These are phyloP conservation scores for Talaromyces proteolyticus DNA, from an alignment of 495 filamentous ascomycete genomes.

Conservation along the genomic window DNA sequence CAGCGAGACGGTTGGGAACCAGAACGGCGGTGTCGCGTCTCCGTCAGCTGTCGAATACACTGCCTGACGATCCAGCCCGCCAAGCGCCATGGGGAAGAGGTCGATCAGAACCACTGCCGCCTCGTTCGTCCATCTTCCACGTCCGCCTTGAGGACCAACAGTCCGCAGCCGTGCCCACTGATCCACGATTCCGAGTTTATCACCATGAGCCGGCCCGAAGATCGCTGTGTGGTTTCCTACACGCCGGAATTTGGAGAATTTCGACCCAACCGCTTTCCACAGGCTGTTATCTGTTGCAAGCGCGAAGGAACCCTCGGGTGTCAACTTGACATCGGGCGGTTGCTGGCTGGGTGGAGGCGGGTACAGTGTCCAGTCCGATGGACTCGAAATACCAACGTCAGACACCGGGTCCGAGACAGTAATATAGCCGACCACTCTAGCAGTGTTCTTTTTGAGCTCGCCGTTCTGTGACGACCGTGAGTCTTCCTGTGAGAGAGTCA, in stretches of 20 bases:
- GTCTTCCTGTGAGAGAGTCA: conserved; percentile 49
- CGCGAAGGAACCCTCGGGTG: conserved; percentile 25
- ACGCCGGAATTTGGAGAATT: conserved; percentile 42
- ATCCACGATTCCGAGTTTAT: conserved; percentile 45
- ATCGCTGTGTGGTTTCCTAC: conserved; percentile 48
- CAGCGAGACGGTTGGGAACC: conserved; percentile 76
- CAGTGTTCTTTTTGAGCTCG: conserved; percentile 25
- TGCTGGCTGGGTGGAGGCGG: conserved; percentile 38
- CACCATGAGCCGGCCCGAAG: conserved; percentile 41
- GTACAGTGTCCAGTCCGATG: conserved; percentile 43
- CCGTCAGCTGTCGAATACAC: conserved; percentile 11
- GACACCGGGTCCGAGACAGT: conserved; percentile 56
- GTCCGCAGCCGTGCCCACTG: conserved; percentile 61
- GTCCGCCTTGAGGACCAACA: conserved; percentile 31
- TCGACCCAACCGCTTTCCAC: conserved; percentile 6
- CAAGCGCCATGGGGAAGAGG: conserved; percentile 55
- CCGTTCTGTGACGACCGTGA: conserved; percentile 19
- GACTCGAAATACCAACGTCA: conserved; percentile 52
- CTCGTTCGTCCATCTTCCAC: conserved; percentile 48
- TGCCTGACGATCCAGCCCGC: conserved; percentile 25
- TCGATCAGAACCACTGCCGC: conserved; percentile 56
- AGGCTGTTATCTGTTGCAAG: conserved; percentile 12
- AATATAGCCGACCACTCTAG: conserved; percentile 63
- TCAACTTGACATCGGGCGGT: conserved; percentile 15
- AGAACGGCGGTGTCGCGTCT: conserved; percentile 35